Base-by-base conservation (phyloP, 495 filamentous ascomycete genomes). In the Viridothelium virens region DNA sequence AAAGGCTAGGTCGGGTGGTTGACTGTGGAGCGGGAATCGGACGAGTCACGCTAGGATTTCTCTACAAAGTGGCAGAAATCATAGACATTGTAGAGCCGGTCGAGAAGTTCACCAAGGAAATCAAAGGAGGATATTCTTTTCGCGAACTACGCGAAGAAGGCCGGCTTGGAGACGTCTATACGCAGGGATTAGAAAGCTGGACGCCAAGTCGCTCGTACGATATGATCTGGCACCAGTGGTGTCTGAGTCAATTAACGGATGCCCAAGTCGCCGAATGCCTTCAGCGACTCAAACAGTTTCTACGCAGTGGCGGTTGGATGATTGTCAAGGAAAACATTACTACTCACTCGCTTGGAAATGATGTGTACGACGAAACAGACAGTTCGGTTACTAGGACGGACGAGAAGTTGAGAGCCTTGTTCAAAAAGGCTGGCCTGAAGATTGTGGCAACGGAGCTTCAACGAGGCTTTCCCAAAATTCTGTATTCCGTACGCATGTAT, bases 281-380 rank as follows among this genome's bases (percentile, higher is more conserved):
- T 10, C 65, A 75, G 68, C 79, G 88, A 46, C 90, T 90, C 71
- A 81, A 77, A 47, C 69, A 70, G 0, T 83, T 79, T 0, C 66
- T 95, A 62, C 80, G 77, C 10, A 75, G 78, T 31, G 75, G 77
- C 62, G 79, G 89, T 61, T 74, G 80, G 64, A 84, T 97, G 38
- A 85, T 96, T 3, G 77, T 96, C 33, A 97, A 97, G 79, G 92
- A 97, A 81, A 96, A 96, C 73, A 72, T 89, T 70, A 89, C 83
- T 38, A 89, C 85, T 2, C 76, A 82, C 67, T 72, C 74, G 0
- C 64, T 76, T 33, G 79, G 77, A 0, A 47, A 76, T 33, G 91
- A 97, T 78, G 74, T 89, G 36, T 96, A 86, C 73, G 91, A 96
- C 74, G 83, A 87, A 46, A 66, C 79, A 68, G 92, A 97, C 74